Base-by-base conservation (phyloP, 163 green algal species). In the Scenedesmus sp. region DNA sequence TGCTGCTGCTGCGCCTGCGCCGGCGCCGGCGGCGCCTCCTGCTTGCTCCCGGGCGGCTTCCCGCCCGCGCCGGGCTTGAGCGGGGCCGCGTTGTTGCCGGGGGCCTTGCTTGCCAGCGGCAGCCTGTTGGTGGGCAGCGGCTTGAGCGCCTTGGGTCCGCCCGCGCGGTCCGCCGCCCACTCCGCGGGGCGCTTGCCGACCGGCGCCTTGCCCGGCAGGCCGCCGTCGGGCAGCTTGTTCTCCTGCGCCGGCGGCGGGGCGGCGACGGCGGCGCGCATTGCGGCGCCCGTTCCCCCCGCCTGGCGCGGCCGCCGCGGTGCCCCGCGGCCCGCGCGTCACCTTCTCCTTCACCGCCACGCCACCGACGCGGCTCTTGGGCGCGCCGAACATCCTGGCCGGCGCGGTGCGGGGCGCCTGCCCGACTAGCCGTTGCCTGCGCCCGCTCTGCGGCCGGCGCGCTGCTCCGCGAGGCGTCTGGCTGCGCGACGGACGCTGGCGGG, bases 51-150 rank as follows among this genome's bases (percentile, higher is more conserved):
- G 33, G 33, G 24, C 36, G 51, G 51, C 70, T 70, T 78, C 56
- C 15, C 60, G 9, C 44, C 56, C 31, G 42, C 7, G 10, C 58
- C 22, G 54, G 26, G 17, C 15, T 62, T 66, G 74, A 39, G 48
- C 63, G 51, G 34, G 60, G 29, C 42, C 65, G 26, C 51, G 58
- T 80, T 80, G 51, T 80, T 71, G n/a, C 31, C 29, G 45, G 71
- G 24, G 50, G 44, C 20, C 60, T 79, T 79, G n/a, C n/a, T n/a
- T n/a, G 7, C 7, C 14, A 71, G 31, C 45, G 71, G 71, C 47
- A 71, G 18, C 44, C 71, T 48, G 71, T 80, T 80, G 57, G 26
- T 80, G 10, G 39, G 29, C 20, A 80, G 47, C 11, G 71, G 71
- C 60, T 71, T 70, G 22, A 80, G 29, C 22, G 58, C 71, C 58